These are phyloP conservation scores for Epichloe hybrida DNA, from an alignment of 2,329 filamentous ascomycete species.

Conservation along the genomic window DNA sequence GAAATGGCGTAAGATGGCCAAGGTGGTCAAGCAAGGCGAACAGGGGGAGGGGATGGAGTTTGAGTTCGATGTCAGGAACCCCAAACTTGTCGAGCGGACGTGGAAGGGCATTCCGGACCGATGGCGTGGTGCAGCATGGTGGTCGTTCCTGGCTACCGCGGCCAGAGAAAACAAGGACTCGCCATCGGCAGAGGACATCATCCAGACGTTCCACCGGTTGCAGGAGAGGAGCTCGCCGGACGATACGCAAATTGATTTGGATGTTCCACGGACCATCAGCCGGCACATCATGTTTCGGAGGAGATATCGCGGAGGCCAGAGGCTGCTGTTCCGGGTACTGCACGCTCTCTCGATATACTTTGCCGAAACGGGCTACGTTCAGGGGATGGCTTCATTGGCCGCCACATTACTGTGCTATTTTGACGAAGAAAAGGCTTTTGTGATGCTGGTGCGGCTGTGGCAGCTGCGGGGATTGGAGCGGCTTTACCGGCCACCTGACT, in stretches of 20 bases:
- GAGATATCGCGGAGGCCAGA: slow-evolving; percentile 82
- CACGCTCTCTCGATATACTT: slow-evolving; percentile 88
- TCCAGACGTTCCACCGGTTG: slow-evolving; percentile 57
- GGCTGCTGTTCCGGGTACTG: slow-evolving; percentile 80
- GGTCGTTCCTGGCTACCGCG: slow-evolving; percentile 73
- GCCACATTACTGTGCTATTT: slow-evolving; percentile 93
- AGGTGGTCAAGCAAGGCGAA: slow-evolving; percentile 34
- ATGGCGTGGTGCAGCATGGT: slow-evolving; percentile 90
- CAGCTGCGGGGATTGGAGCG: slow-evolving; percentile 72
- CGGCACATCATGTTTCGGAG: slow-evolving; percentile 94
- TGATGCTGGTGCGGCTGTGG: slow-evolving; percentile 96
- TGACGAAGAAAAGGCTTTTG: slow-evolving; percentile 85
- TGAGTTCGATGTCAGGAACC: slow-evolving; percentile 68
- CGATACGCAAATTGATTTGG: slow-evolving; percentile 92
- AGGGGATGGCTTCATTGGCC: slow-evolving; percentile 90
- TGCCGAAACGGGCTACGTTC: slow-evolving; percentile 84
- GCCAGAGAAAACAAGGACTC: slow-evolving; percentile 50
- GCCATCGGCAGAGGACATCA: slow-evolving; percentile 56
- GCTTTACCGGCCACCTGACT: slow-evolving; percentile 64
- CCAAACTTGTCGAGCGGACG: slow-evolving; percentile 79
- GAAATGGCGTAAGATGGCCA: slow-evolving; percentile 57
- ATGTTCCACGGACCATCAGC: slow-evolving; percentile 89
- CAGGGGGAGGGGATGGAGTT: slow-evolving; percentile 47
- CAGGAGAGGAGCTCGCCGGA: slow-evolving; percentile 67
- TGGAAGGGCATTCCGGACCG: slow-evolving; percentile 98